phyloP scores from a whole-genome alignment of 2,329 filamentous ascomycete species.

The Pyricularia pennisetigena region DNA sequence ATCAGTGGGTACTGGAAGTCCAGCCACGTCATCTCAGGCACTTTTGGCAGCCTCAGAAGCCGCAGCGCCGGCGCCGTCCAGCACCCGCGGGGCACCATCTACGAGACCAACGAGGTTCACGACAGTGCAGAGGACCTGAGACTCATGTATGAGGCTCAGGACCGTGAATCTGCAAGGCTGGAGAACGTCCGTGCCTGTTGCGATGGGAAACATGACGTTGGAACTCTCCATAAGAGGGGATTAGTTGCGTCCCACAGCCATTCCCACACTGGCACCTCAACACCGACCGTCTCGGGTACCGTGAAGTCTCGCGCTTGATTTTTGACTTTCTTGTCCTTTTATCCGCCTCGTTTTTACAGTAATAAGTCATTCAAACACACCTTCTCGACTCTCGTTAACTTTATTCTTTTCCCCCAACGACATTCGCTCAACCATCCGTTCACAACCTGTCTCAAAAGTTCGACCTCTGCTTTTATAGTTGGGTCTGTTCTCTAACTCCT shows the following conservation, averaged over 20 bases:
- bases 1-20: conserved; percentile 52
- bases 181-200: conserved; percentile 97
- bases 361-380: not conserved
- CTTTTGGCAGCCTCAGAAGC: conserved; percentile 43
- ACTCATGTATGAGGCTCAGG: conserved; percentile 68
- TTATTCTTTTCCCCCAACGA: not conserved
- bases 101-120: conserved; percentile 47
- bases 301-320: not conserved
- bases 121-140: conserved; percentile 79
- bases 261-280: conserved; percentile 6
- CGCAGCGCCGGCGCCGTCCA: conserved; percentile 30
- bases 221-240: conserved; percentile 40
- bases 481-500: not conserved
- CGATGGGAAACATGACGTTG: conserved; percentile 84
- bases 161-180: conserved; percentile 66
- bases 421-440: not conserved
- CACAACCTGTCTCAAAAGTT: not conserved
- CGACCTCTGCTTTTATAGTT: not conserved
- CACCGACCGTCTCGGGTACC: conserved; percentile 6
- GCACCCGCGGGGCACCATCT: conserved; percentile 29
- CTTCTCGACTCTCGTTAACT: not conserved
- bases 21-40: conserved; percentile 33
- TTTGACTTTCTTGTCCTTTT: not conserved
- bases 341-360: not conserved
- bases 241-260: conserved; percentile 22